Evolutionary conservation across 1,139 yeast species (phyloP), one percentile per base, ranked within the genome.

Genomic region (Arxiozyma slooffiae): DNA sequence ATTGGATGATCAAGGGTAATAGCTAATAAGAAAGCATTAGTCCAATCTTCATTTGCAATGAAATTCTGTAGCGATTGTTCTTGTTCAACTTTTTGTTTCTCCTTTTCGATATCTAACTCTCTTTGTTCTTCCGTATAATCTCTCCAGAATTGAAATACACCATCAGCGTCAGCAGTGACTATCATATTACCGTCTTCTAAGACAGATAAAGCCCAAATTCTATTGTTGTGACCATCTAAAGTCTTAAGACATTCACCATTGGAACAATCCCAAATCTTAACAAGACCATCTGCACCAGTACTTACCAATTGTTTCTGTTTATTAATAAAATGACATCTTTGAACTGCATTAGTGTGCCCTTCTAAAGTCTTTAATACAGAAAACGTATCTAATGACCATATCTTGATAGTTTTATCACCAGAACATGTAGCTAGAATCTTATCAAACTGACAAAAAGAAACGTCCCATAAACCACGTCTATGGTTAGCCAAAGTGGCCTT

Each of bases 111-210:
- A 45, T 70, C 70, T 56, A 77, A 79, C 54, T 74, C 76, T 53
- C 73, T 74, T 50, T 74, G 76, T 62, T 84, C 88, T 52, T 81
- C 90, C 2, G 96, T 86, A 60, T 84, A 82, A 68, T 92, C 98
- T 51, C 74, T 73, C 98, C 98, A 92, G 45, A 85, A 74, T 47
- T 87, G 85, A 55, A 92, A 77, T 46, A 87, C 84, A 49, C 97
- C 96, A 67, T 92, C 97, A 1, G 96, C 97, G 67, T 94, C 97
- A 1, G 96, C 97, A 51, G 89, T 80, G 1, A 87, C 78, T 53
- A 92, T 76, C 50, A 76, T 75, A 16, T 76, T 76, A 24, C 95
- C 96, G 58, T 84, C 85, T 37, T 77, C 71, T 54, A 78, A 74
- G 1, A 77, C 73, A 48, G 82, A 81, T 52, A 92, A 69, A 0